Evolutionary conservation across 2,329 filamentous ascomycete species (phyloP), one percentile per base, ranked within the genome.

Genomic region (Claviceps sp.): DNA sequence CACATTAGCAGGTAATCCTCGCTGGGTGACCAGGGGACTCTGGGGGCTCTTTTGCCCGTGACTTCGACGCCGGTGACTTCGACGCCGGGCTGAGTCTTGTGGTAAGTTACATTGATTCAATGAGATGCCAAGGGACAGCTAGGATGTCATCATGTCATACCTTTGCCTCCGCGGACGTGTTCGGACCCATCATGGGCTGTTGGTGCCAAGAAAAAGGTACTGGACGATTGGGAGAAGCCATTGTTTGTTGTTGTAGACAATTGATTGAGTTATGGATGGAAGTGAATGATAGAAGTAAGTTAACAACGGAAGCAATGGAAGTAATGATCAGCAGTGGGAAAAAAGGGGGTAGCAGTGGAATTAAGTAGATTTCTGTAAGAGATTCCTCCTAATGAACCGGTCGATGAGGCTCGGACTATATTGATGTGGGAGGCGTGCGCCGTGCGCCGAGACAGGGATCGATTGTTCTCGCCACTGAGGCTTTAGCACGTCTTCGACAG

Each of bases 21-120:
- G 49, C 76, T 74, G 60, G 83, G 81, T 56, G 87, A 85, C 89
- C 89, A 94, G 53, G 89, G 88, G 53, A 89, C 89, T 70, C 87
- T 80, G 22, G 22, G 22, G 3, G 22, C 22, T 22, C 22, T 22
- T 22, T 1, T 22, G 3, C 69, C 56, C 24, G 3, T 22, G 22
- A 22, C 1, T 3, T 24, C 37, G 47, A 52, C 52, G 30, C 4
- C 10, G 45, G 19, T 22, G 19, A 22, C 1, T 3, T 24, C 37
- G 43, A 52, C 52, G 30, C 2, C 11, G 45, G 11, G 11, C 17
- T 37, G 24, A 11, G n/a, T 24, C 16, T 39, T 47, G n/a, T 19
- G 7, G 39, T 38, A 4, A 16, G 38, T 44, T 42, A 53, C 47
- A 37, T 24, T 5, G 14, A 34, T 41, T 42, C 22, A 22, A 22